These are phyloP conservation scores for Arthonia radiata DNA, from an alignment of 495 filamentous ascomycete genomes.

Conservation along the genomic window DNA sequence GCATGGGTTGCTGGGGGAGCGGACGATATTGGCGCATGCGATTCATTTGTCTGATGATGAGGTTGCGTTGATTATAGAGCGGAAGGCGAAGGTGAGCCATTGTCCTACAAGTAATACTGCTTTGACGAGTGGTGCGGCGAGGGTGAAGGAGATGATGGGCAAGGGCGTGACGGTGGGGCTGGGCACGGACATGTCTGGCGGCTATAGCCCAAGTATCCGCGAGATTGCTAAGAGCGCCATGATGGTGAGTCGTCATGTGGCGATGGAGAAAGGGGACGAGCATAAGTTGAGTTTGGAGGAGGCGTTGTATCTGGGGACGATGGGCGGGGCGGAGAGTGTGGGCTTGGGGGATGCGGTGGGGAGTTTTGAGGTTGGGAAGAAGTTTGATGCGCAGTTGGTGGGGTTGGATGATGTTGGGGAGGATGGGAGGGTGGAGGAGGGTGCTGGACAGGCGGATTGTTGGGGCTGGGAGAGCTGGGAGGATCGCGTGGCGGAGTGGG, in stretches of 20 bases:
- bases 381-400: slow-evolving; percentile 71
- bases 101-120: slow-evolving; percentile 71
- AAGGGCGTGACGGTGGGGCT: slow-evolving; percentile 54
- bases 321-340: slow-evolving; percentile 54
- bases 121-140: slow-evolving; percentile 47
- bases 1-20: slow-evolving; percentile 36
- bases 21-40: slow-evolving; percentile 69
- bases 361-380: slow-evolving; percentile 60
- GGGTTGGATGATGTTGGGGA: slow-evolving; percentile 26
- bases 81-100: slow-evolving; percentile 46
- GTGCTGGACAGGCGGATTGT: slow-evolving; percentile 37
- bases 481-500: slow-evolving; percentile 65
- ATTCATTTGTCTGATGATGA: slow-evolving; percentile 50
- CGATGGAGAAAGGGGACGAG: slow-evolving; percentile 21
- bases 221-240: slow-evolving; percentile 57
- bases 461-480: slow-evolving; percentile 69
- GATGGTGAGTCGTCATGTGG: slow-evolving; percentile 44
- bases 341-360: slow-evolving; percentile 45
- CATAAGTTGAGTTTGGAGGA: slow-evolving; percentile 58
- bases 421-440: slow-evolving; percentile 17
- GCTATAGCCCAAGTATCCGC: slow-evolving; percentile 54
- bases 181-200: slow-evolving; percentile 75
- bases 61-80: slow-evolving; percentile 27
- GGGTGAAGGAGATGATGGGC: slow-evolving; percentile 46
- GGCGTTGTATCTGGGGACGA: slow-evolving; percentile 62